Evolutionary conservation across 2,329 filamentous ascomycete genomes (phyloP), one percentile per base, ranked within the genome.

Genomic region (Apiospora arundinis): DNA sequence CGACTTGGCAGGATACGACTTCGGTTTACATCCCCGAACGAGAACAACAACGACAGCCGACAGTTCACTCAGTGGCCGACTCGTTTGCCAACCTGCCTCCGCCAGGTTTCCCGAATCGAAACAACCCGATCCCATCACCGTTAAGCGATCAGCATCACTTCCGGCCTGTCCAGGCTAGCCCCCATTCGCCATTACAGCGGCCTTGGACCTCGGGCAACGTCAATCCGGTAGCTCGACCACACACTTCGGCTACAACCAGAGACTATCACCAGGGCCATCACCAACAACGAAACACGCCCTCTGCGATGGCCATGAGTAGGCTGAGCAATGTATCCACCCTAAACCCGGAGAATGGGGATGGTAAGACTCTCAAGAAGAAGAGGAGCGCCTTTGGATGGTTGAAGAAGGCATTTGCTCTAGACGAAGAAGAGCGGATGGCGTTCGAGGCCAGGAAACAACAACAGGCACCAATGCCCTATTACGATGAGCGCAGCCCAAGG

Each of bases 331-430:
- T 87, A 7, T 87, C 85, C 6, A 85, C 84, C 1, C 82, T 86
- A 67, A 85, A 84, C 75, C 56, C 77, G 28, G 77, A 79, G 1
- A 79, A 81, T n/a, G 32, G 28, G 8, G 66, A 68, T 37, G 14
- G 44, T 32, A 83, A 83, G 70, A 81, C 85, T 48, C 77, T 91
- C 6, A 91, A 91, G 80, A 92, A 91, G 83, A 92, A 92, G 83
- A 86, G 89, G 74, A 91, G 90, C 75, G 89, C 89, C 1, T 91
- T 92, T 76, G 90, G 90, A 2, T 92, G 90, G 90, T 79, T 92
- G 70, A 92, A 91, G 80, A 92, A 92, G 81, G 90, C 90, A 0
- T 92, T 92, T 69, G 88, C 87, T 45, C 80, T 92, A 37, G 89
- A 91, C 72, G 90, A 92, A 28, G 89, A 91, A 67, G 90, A 92